Evolutionary conservation across 2,329 filamentous ascomycete species (phyloP), one percentile per base, ranked within the genome.

Genomic region (Colletotrichum coccodes): DNA sequence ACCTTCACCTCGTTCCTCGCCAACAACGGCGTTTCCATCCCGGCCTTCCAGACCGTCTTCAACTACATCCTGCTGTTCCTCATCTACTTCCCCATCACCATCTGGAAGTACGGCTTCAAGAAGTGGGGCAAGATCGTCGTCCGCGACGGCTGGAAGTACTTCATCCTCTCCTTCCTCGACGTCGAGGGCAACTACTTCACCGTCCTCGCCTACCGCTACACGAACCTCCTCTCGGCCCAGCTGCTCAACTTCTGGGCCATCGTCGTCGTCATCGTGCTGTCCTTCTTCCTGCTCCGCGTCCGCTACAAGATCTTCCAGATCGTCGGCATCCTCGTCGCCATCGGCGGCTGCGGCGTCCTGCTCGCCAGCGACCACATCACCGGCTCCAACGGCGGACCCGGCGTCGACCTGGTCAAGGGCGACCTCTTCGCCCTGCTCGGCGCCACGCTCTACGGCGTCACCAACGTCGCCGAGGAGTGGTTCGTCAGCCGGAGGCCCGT

Each of bases 161-260:
- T 97, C 75, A 93, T 98, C 79, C 89, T 99, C 70, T 90, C 93
- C 60, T 98, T 98, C 80, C 88, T 96, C 74, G 96, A 99, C 77
- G 95, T 98, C 57, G 89, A 98, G 82, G 96, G 96, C 70, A 99
- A 99, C 83, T 99, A 98, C 85, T 98, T 98, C 79, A 95, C 95
- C 75, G 95, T 99, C 58, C 87, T 98, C 57, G 96, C 95, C 6
- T 99, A 98, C 84, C 88, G 92, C 68, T 90, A 97, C 85, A 97
- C 95, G 62, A 98, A 95, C 76, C 92, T 98, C 74, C 87, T 98
- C 56, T 96, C 92, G 23, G 94, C 94, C 18, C 95, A 98, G 85
- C 88, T 99, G 60, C 94, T 99, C 83, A 98, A 98, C 86, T 98
- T 98, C 84, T 98, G 95, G 95, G 93, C 95, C 74, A 98, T 99